phyloP scores from a whole-genome alignment of 805 yeast species.

The Groenewaldozyma tartarivorans region DNA sequence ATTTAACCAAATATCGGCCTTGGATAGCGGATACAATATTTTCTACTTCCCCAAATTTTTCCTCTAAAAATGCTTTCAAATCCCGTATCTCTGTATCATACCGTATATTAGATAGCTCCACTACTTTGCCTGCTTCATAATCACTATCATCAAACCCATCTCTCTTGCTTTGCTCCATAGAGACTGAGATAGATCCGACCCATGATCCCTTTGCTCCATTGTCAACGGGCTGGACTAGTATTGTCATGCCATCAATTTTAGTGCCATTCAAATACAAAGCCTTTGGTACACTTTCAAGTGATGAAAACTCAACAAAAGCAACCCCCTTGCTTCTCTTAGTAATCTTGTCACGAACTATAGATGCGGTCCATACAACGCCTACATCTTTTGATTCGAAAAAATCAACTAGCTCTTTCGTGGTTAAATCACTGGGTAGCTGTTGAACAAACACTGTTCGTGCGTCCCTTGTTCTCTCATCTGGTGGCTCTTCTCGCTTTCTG shows the following conservation, averaged over 20 bases:
- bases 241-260: slow-evolving; percentile 26
- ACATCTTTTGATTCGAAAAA: slow-evolving; percentile 24
- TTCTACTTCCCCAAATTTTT: slow-evolving; percentile 53
- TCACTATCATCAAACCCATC: slow-evolving; percentile 3
- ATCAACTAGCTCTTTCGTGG: slow-evolving; percentile 22
- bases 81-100: slow-evolving; percentile 50
- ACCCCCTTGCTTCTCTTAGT: slow-evolving; percentile 28
- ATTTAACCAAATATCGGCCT: background rate
- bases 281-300: slow-evolving; percentile 21
- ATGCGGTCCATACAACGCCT: slow-evolving; percentile 27
- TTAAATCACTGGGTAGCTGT: slow-evolving; percentile 26
- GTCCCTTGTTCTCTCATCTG: slow-evolving; percentile 20
- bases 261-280: slow-evolving; percentile 27
- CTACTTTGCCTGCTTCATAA: slow-evolving; percentile 10
- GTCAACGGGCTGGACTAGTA: slow-evolving; percentile 26
- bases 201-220: slow-evolving; percentile 26
- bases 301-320: slow-evolving; percentile 27
- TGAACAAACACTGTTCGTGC: slow-evolving; percentile 28
- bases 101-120: slow-evolving; percentile 24
- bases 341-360: slow-evolving; percentile 26
- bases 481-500: too few relatives aligned
- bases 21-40: background rate
- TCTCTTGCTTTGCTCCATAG: background rate
- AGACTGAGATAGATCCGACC: too few relatives aligned
- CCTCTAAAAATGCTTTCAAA: slow-evolving; percentile 61